phyloP scores from a whole-genome alignment of 2,329 filamentous ascomycete genomes.

The Sporothrix brasiliensis region DNA sequence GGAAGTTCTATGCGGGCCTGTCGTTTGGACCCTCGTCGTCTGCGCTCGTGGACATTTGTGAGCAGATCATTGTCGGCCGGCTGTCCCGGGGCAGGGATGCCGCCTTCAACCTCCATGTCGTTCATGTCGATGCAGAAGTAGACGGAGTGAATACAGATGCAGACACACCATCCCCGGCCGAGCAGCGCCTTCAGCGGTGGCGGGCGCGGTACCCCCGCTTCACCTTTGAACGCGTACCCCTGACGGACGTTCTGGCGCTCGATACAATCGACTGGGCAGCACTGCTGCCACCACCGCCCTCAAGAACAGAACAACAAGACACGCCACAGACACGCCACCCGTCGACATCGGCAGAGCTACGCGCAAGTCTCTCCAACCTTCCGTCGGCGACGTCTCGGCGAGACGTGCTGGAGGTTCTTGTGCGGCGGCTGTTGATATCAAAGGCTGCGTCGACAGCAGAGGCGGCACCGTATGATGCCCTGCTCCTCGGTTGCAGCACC shows the following conservation, averaged over 20 bases:
- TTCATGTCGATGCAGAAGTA: slow-evolving; percentile 56
- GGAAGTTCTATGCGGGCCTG: slow-evolving; percentile 73
- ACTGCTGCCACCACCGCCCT: slow-evolving; percentile 41
- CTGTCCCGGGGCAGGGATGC: slow-evolving; percentile 64
- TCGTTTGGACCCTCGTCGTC: slow-evolving; percentile 83
- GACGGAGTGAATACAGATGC: slow-evolving; percentile 31
- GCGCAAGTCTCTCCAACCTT: slow-evolving; percentile 60
- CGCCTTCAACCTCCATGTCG: slow-evolving; percentile 67
- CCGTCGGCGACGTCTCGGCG: slow-evolving; percentile 73
- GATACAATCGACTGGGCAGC: slow-evolving; percentile 58
- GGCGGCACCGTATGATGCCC: slow-evolving; percentile 58
- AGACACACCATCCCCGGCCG: slow-evolving; percentile 41
- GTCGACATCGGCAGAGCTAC: slow-evolving; percentile 51
- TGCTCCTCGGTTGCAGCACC: slow-evolving; percentile 84
- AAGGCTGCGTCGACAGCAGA: slow-evolving; percentile 56
- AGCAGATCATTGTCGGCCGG: slow-evolving; percentile 68
- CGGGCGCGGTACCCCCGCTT: slow-evolving; percentile 67
- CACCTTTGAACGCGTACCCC: slow-evolving; percentile 61
- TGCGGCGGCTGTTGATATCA: slow-evolving; percentile 70
- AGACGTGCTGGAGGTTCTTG: slow-evolving; percentile 72
- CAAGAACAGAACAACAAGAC: slow-evolving; percentile 22
- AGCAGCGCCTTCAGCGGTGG: slow-evolving; percentile 56
- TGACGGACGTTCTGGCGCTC: slow-evolving; percentile 64
- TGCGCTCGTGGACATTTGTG: slow-evolving; percentile 73
- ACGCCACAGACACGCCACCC: neutral